These are phyloP conservation scores for Stemphylium vesicarium DNA, from an alignment of 2,329 filamentous ascomycete species.

Conservation along the genomic window DNA sequence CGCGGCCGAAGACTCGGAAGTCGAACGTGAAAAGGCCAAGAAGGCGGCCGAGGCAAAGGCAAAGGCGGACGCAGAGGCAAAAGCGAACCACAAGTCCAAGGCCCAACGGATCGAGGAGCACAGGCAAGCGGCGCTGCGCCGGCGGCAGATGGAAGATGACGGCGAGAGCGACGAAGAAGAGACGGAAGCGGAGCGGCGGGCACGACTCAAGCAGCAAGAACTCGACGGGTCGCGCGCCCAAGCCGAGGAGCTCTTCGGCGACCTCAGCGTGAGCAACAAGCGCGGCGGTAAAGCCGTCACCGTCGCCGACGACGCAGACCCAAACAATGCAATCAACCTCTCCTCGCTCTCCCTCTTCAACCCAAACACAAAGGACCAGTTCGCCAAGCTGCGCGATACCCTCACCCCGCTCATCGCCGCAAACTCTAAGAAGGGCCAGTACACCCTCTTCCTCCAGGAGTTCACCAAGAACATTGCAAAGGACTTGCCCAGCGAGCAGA, in stretches of 20 bases:
- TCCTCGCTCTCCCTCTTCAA: conserved; percentile 83
- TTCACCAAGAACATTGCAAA: conserved; percentile 86
- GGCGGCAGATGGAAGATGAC: conserved; percentile 62
- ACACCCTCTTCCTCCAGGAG: conserved; percentile 87
- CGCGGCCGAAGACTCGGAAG: conserved; percentile 94
- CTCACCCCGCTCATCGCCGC: conserved; percentile 77
- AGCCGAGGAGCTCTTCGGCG: conserved; percentile 88
- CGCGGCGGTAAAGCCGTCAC: conserved; percentile 70
- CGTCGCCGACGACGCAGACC: conserved; percentile 73
- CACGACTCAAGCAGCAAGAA: conserved; percentile 78
- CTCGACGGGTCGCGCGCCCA: conserved; percentile 87
- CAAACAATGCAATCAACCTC: conserved; percentile 81
- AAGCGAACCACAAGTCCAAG: conserved; percentile 90
- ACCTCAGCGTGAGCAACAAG: conserved; percentile 74
- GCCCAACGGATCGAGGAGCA: conserved; percentile 83
- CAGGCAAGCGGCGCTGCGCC: conserved; percentile 64
- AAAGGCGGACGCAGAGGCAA: conserved; percentile 86
- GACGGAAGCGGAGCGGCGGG: conserved; percentile 73
- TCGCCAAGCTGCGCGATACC: conserved; percentile 76
- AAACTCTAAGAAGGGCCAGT: conserved; percentile 88
- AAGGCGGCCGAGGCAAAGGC: conserved; percentile 86
- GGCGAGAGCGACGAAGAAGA: conserved; percentile 72
- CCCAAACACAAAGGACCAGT: conserved; percentile 85
- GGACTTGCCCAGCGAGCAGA: conserved; percentile 88
- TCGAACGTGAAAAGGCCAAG: conserved; percentile 91